Conservation (phyloP, 306 rosid species). For the Cucumis hystrix region DNA sequence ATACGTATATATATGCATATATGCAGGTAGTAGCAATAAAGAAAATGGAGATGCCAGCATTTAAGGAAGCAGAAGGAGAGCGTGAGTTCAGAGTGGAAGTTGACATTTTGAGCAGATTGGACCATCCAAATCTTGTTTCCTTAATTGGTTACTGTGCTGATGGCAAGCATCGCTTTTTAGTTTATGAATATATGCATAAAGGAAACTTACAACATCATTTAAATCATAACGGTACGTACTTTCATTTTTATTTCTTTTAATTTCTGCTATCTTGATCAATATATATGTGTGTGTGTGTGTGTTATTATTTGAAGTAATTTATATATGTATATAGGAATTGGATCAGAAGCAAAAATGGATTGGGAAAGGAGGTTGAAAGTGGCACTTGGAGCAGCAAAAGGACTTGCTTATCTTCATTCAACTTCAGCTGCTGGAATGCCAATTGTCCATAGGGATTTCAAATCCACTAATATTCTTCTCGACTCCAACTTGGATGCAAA, state of each 20-base stretch:
- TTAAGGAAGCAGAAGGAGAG: conserved; percentile 79
- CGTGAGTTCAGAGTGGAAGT: conserved; percentile 87
- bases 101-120: conserved; percentile 85
- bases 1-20: too few species aligned
- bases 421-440: conserved; percentile 64
- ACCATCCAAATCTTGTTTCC: conserved; percentile 85
- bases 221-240: conserved; percentile 23
- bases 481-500: conserved; percentile 67
- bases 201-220: conserved; percentile 92
- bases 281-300: too few species aligned
- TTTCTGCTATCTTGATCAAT: too few species aligned
- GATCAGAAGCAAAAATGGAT: conserved; percentile 47
- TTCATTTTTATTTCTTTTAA: too few species aligned
- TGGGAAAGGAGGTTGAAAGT: conserved; percentile 72
- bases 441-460: conserved; percentile 84
- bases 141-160: conserved; percentile 93
- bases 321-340: conserved; percentile 21
- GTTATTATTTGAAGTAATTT: too few species aligned
- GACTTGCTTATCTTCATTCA: conserved; percentile 83
- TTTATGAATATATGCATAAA: conserved; percentile 72
- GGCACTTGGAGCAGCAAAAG: conserved; percentile 89
- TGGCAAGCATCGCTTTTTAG: conserved; percentile 85
- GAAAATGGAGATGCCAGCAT: conserved; percentile 80
- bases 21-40: conserved; percentile 69
- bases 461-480: conserved; percentile 79